Conservation (phyloP, 1,284 basidiomycete genomes). For the Ceratobasidium sp. region DNA sequence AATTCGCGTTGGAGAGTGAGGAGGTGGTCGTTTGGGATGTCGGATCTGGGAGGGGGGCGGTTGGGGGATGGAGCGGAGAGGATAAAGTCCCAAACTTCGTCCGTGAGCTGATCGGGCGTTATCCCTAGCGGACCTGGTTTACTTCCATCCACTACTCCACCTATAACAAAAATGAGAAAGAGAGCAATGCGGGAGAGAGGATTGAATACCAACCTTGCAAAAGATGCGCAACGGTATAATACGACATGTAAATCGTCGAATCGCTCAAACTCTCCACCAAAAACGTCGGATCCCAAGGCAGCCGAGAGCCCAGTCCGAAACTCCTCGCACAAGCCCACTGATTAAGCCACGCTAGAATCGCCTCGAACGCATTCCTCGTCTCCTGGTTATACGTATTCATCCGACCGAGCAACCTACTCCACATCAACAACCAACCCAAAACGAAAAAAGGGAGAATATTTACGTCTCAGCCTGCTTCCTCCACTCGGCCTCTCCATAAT, state of each 20-base stretch:
- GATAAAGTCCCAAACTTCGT: constrained; percentile 97
- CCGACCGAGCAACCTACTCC: constrained; percentile 75
- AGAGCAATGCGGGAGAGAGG: background rate
- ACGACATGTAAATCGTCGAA: constrained; percentile 99
- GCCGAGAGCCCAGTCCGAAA: constrained; percentile 94
- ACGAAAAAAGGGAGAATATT: constrained; percentile 53
- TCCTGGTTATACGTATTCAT: constrained; percentile 94
- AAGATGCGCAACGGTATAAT: constrained; percentile 94
- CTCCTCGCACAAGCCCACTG: constrained; percentile 99
- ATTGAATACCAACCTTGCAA: constrained; percentile 76
- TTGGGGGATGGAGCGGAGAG: constrained; percentile 84
- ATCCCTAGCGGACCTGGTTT: constrained; percentile 87
- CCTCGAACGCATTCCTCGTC: constrained; percentile 93
- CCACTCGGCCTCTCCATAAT: constrained; percentile 95
- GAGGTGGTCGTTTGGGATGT: constrained; percentile 80
- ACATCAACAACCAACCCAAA: background rate
- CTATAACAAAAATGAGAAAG: constrained; percentile 57
- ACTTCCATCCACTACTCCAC: constrained; percentile 81
- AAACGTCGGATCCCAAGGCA: constrained; percentile 98
- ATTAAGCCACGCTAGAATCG: constrained; percentile 94
- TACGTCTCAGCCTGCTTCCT: constrained; percentile 86
- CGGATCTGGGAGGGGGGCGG: constrained; percentile 70
- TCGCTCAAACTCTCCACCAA: constrained; percentile 97
- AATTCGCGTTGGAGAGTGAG: constrained; percentile 91
- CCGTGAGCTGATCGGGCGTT: constrained; percentile 92